Conservation (phyloP, 2,329 filamentous ascomycete species). For the Ophiostoma sp. region DNA sequence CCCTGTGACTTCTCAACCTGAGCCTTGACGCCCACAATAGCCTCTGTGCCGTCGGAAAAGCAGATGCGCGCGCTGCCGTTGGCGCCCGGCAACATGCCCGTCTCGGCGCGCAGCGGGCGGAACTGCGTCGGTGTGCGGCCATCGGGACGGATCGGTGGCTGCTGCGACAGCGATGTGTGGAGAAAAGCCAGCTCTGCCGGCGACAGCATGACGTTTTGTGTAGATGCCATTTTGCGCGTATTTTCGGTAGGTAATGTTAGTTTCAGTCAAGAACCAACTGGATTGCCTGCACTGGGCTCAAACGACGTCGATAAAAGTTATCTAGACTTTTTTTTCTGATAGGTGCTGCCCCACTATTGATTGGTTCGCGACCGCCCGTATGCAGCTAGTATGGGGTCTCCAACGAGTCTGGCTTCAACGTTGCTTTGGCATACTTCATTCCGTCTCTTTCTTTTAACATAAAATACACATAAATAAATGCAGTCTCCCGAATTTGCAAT, state of each 20-base stretch:
- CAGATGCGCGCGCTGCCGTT: slow-evolving; percentile 92
- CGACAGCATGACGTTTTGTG: slow-evolving; percentile 70
- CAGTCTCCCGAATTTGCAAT: not conserved
- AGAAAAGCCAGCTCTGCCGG: slow-evolving; percentile 96
- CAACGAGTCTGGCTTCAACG: not conserved
- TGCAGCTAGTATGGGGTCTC: slow-evolving; percentile 16
- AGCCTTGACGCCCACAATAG: slow-evolving; percentile 90
- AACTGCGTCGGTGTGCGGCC: slow-evolving; percentile 78
- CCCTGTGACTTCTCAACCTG: slow-evolving; percentile 72
- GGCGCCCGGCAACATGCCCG: slow-evolving; percentile 77
- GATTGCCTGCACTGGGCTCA: not conserved
- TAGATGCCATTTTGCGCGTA: slow-evolving; percentile 52
- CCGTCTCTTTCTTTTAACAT: not conserved
- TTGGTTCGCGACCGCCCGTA: slow-evolving; percentile 13
- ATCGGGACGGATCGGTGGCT: slow-evolving; percentile 83
- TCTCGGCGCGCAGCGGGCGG: slow-evolving; percentile 84
- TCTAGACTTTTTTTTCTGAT: slow-evolving; percentile 18
- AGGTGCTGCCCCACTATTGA: slow-evolving; percentile 18
- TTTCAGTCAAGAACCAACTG: not conserved
- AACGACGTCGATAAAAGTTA: slow-evolving; percentile 1
- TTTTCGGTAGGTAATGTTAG: not conserved
- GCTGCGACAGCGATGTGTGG: slow-evolving; percentile 74
- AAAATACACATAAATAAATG: not conserved
- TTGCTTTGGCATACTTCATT: too few species aligned
- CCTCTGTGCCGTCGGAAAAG: slow-evolving; percentile 91